Base-by-base conservation (phyloP, 2,329 filamentous ascomycete genomes). In the Paecilomyces sp. region DNA sequence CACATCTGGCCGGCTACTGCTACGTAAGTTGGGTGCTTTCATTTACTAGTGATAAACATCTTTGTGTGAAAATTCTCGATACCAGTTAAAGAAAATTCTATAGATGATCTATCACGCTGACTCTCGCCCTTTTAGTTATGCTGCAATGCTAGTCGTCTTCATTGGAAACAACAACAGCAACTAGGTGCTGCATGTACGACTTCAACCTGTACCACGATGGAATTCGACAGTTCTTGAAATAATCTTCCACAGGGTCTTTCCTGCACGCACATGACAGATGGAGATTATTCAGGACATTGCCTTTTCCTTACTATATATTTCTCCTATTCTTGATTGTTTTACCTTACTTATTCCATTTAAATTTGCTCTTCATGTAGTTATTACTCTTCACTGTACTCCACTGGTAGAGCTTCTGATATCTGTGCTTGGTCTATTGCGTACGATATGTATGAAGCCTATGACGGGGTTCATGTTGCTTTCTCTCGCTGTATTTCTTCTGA, bases 131-230 rank as follows among this genome's bases (percentile, higher is more conserved):
- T 22, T 47, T 47, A 47, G 41, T 18, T 47, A 60, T 50, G 59
- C 51, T 22, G 60, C 60, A 0, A 58, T 62, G 25, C 60, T 62
- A 11, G 55, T 41, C 2, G 60, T 62, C n/a, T 62, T 62, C 24
- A 53, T 60, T 1, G 58, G 55, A 13, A 62, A 15, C 33, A 25
- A 25, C 33, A 25, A 25, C 24, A 53, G 25, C 25, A 30, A 25
- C 15, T 28, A 53, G 25, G 25, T 28, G 25, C 36, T 5, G 5
- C 5, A 18, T 8, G 5, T 18, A n/a, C n/a, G 15, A n/a, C n/a
- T 3, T 6, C 15, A 15, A 6, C 6, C 2, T 41, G 12, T 15
- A 1, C 15, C 8, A 11, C 6, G 11, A 33, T 11, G 31, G 36
- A 47, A 47, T 18, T 41, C 6, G 15, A 41, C 3, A n/a, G 5